Evolutionary conservation across 768 basidiomycete genomes (phyloP), one percentile per base, ranked within the genome.

Genomic region (Hebeloma cylindrosporum): DNA sequence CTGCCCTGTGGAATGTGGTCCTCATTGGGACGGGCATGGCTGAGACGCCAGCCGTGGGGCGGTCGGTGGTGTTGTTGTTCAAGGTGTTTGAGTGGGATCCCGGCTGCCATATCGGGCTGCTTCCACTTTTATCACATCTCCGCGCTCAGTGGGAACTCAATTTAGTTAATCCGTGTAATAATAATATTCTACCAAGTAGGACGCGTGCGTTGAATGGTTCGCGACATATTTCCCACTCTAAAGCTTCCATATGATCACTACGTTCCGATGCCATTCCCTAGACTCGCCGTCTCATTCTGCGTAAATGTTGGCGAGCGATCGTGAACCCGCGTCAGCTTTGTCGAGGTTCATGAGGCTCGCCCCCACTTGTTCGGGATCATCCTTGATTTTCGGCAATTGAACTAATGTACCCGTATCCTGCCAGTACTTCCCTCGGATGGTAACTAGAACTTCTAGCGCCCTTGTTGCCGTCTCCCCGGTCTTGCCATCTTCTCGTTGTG

Each of bases 11-110:
- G 41, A 67, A 62, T 33, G 63, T 66, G 26, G 72, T 70, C 68
- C 76, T 66, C 58, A 74, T 59, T 45, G 75, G 73, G 56, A 71
- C 74, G 50, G 75, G 76, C 76, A 77, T 79, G 47, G 57, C 60
- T 26, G 27, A 35, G 23, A 32, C 28, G 25, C 40, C 26, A 36
- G 28, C 48, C 21, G 47, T 31, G 18, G 10, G 45, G 30, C 26
- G 53, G 46, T 45, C 51, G 32, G 39, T 47, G 48, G 53, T 45
- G 51, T 57, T 41, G 45, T 44, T 47, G 46, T 33, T 40, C 51
- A 42, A 51, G 47, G 48, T 42, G 39, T 36, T 32, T 32, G 43
- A 32, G 38, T 48, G 51, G 54, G 48, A 52, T 44, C 53, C 28
- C 40, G 48, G 51, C 43, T 55, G 35, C 56, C 58, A 50, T 53